Evolutionary conservation across 106 monocot species (phyloP), one percentile per base, ranked within the genome.

Genomic region (Dioscorea zingiberensis): DNA sequence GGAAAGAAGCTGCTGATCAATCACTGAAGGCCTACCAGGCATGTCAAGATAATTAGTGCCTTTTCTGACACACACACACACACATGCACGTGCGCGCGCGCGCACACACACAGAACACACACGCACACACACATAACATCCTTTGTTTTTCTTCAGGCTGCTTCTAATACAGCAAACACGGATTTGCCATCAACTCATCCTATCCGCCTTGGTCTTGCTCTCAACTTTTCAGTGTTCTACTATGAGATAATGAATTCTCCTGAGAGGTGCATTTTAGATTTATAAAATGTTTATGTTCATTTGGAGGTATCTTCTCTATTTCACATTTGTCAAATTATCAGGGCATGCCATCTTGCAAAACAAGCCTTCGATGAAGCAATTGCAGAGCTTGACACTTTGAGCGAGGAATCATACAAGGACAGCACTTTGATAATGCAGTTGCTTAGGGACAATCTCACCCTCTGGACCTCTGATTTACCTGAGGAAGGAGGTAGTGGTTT

Each of bases 161-260:
- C 85, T 15, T 68, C 78, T 14, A 71, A 62, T 16, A 68, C 63
- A 18, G 85, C 85, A 3, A 77, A 67, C 8, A 59, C 64, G 3
- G 78, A 85, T 22, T 64, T 85, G 8, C 44, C 77, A 25, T 67
- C 80, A n/a, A 85, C 85, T 26, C 81, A 85, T 59, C 81, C 85
- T 47, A 81, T 81, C 69, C 77, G 85, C 24, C 74, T 85, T 74
- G 85, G 81, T 44, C 77, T 85, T 21, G 85, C 81, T 11, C 71
- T 85, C 21, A 85, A 85, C 51, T 81, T 71, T 51, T 81, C 85
- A 47, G 81, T 85, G 13, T 85, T 85, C 74, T 81, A 75, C 63
- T 81, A 85, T 71, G 85, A 85, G 47, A 85, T 85, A 18, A 73
- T 74, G 78, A 77, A 85, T 47, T 81, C 74, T 10, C 68, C 74